These are phyloP conservation scores for Alternaria arborescens DNA, from an alignment of 2,329 filamentous ascomycete genomes.

Conservation along the genomic window DNA sequence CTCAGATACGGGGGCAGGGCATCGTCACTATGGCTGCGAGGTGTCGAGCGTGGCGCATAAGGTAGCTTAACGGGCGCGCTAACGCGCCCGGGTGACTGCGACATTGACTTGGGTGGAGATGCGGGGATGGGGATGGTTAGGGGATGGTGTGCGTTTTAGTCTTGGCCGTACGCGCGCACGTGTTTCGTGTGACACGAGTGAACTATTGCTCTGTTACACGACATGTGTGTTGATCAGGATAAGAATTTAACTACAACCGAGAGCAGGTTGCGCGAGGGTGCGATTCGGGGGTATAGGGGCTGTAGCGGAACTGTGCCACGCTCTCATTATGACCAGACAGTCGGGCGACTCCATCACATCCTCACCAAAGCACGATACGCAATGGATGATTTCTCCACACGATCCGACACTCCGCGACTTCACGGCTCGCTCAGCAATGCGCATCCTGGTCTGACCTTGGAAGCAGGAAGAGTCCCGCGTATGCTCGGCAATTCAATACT, in stretches of 20 bases:
- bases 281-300: neutral
- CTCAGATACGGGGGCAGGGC: constrained; percentile 33
- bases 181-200: neutral
- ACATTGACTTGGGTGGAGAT: constrained; percentile 11
- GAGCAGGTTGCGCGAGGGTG: too few relatives aligned
- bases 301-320: neutral
- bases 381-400: neutral
- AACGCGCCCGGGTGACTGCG: constrained; percentile 3
- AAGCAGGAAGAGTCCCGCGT: neutral
- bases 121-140: constrained; percentile 8
- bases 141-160: constrained; percentile 9
- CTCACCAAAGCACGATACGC: neutral
- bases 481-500: neutral
- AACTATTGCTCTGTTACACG: neutral
- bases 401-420: neutral
- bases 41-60: neutral
- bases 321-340: neutral
- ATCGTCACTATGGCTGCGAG: neutral
- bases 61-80: neutral
- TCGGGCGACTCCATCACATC: neutral
- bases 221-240: neutral
- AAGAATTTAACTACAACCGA: too few relatives aligned
- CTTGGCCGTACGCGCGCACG: neutral
- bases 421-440: neutral
- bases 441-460: neutral